phyloP scores from a whole-genome alignment of 495 filamentous ascomycete genomes.

The Aspergillus kassunensis region DNA sequence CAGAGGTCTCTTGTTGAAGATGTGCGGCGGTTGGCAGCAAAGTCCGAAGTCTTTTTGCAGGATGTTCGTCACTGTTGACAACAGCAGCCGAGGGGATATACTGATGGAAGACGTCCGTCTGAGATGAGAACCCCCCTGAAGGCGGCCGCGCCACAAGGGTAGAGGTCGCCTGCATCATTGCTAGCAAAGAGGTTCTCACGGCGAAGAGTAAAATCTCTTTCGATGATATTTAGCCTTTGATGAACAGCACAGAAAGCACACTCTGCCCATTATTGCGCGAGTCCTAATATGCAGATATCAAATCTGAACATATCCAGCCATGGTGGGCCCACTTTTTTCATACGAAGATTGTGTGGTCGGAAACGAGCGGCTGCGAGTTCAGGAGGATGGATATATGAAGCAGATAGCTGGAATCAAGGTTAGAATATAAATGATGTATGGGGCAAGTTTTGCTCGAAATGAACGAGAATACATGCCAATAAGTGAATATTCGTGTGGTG shows the following conservation, averaged over 20 bases:
- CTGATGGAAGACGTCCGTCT: conserved; percentile 9
- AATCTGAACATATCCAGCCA: conserved; percentile 16
- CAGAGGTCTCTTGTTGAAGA: not conserved
- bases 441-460: not conserved
- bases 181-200: not conserved
- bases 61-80: conserved; percentile 1
- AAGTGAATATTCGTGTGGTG: not conserved
- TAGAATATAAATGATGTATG: conserved; percentile 1
- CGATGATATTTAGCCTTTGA: conserved; percentile 1
- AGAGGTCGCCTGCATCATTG: conserved; percentile 10
- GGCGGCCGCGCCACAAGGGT: conserved; percentile 13
- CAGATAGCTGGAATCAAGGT: conserved; percentile 6
- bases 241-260: not conserved
- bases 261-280: conserved; percentile 9
- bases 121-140: conserved; percentile 12
- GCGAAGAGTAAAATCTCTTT: not conserved
- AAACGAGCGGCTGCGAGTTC: conserved; percentile 10
- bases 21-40: not conserved
- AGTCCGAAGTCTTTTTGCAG: not conserved
- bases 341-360: conserved; percentile 10
- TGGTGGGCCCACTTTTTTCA: conserved; percentile 21
- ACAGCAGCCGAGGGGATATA: conserved; percentile 5
- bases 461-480: not conserved
- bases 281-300: conserved; percentile 10
- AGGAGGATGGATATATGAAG: conserved; percentile 12